These are phyloP conservation scores for Pyrenochaeta sp. DNA, from an alignment of 2,329 filamentous ascomycete genomes.

Conservation along the genomic window DNA sequence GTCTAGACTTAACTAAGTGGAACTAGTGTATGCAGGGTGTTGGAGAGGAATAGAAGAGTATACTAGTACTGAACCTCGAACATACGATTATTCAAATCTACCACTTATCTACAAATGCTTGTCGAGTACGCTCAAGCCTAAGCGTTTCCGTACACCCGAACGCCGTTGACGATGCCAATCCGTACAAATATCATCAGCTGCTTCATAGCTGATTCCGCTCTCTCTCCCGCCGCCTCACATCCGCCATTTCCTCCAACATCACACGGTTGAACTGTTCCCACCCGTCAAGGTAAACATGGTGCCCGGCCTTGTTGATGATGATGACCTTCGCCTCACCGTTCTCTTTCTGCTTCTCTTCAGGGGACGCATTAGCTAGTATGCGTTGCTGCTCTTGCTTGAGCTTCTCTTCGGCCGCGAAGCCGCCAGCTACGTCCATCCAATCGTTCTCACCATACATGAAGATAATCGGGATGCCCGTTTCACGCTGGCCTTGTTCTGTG, in stretches of 20 bases:
- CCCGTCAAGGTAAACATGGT: constrained; percentile 77
- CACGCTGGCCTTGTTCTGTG: constrained; percentile 44
- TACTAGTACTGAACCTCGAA: too few species aligned
- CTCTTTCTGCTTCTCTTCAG: constrained; percentile 74
- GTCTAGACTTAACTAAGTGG: background rate
- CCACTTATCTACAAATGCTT: background rate
- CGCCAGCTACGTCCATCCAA: constrained; percentile 97
- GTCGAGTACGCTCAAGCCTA: background rate
- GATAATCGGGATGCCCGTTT: constrained; percentile 80
- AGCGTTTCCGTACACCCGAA: background rate
- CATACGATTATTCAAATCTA: background rate
- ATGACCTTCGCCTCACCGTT: constrained; percentile 84
- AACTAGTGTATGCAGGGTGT: background rate
- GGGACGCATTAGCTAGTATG: constrained; percentile 67
- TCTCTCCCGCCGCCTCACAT: constrained; percentile 59
- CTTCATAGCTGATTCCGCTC: constrained; percentile 7
- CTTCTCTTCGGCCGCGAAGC: constrained; percentile 80
- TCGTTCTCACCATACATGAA: constrained; percentile 98
- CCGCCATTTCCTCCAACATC: constrained; percentile 72
- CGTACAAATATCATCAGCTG: background rate
- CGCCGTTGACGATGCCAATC: constrained; percentile 11
- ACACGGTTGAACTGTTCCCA: constrained; percentile 74
- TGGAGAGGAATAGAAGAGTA: too few species aligned
- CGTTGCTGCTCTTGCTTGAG: constrained; percentile 73
- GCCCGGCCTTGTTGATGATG: constrained; percentile 75